Conservation (phyloP, 2,329 filamentous ascomycete species). For the Ophiostoma perfectum region DNA sequence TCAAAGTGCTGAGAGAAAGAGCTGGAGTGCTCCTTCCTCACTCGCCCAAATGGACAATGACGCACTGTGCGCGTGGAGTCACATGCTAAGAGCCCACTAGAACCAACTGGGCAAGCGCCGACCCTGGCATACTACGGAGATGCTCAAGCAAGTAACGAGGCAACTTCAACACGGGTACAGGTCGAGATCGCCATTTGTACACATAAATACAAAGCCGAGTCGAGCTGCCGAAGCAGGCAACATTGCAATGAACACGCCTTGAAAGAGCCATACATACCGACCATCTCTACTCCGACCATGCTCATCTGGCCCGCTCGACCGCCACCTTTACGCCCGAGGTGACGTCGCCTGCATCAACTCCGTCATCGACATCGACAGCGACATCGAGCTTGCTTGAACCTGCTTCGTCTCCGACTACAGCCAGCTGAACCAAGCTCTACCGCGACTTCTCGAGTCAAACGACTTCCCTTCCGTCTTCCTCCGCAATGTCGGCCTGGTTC, state of each 20-base stretch:
- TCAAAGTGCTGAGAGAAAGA: not conserved
- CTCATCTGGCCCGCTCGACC: not conserved
- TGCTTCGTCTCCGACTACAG: not conserved
- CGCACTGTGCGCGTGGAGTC: slow-evolving; percentile 8
- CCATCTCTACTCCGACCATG: not conserved
- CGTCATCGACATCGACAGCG: not conserved
- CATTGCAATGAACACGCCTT: not conserved
- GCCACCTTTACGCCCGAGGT: not conserved
- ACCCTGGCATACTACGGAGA: not conserved
- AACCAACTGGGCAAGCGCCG: not conserved
- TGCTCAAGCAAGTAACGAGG: not conserved
- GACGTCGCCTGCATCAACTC: not conserved
- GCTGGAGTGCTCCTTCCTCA: too few relatives aligned
- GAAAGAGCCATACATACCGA: not conserved
- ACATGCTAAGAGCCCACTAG: slow-evolving; percentile 7
- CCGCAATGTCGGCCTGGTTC: slow-evolving; percentile 21
- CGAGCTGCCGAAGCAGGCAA: not conserved
- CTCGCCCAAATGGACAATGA: not conserved
- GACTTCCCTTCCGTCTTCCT: not conserved
- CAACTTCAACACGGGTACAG: not conserved
- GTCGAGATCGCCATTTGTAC: not conserved
- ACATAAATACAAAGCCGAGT: not conserved
- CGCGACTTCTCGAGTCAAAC: not conserved
- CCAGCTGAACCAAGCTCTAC: not conserved
- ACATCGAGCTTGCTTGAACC: not conserved